These are phyloP conservation scores for Amylocarpus encephaloides DNA, from an alignment of 2,329 filamentous ascomycete genomes.

Conservation along the genomic window DNA sequence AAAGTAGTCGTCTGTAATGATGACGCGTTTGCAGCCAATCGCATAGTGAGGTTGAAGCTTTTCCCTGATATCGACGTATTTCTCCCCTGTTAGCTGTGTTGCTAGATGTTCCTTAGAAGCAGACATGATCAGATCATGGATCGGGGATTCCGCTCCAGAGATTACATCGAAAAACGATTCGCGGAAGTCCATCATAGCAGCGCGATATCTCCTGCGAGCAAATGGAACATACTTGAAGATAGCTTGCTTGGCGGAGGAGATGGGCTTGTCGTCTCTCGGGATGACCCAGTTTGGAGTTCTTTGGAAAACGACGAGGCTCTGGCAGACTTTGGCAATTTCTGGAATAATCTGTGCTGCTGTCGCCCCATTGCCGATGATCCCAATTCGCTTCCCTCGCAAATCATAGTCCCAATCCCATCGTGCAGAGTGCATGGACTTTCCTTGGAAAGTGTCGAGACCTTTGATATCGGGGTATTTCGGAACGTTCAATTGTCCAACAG, in stretches of 20 bases:
- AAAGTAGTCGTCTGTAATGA: slow-evolving; percentile 51
- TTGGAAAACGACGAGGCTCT: slow-evolving; percentile 48
- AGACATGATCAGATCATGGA: slow-evolving; percentile 27
- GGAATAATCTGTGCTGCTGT: slow-evolving; percentile 31
- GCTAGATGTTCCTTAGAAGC: slow-evolving; percentile 39
- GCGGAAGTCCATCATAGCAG: slow-evolving; percentile 47
- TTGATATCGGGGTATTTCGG: slow-evolving; percentile 31
- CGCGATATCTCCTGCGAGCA: slow-evolving; percentile 43
- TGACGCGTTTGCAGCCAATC: slow-evolving; percentile 48
- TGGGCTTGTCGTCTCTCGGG: slow-evolving; percentile 43
- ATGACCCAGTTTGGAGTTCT: slow-evolving; percentile 54
- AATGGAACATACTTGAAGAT: slow-evolving; percentile 40
- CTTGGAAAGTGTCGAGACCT: slow-evolving; percentile 42
- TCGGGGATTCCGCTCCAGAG: slow-evolving; percentile 21
- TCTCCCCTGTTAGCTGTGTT: slow-evolving; percentile 38
- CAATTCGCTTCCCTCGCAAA: slow-evolving; percentile 27
- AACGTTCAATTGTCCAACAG: slow-evolving; percentile 15
- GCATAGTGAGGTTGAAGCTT: slow-evolving; percentile 48
- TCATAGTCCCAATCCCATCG: slow-evolving; percentile 34
- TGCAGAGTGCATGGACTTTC: slow-evolving; percentile 38
- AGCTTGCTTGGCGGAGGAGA: slow-evolving; percentile 31
- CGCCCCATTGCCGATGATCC: slow-evolving; percentile 33
- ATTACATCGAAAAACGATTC: slow-evolving; percentile 42
- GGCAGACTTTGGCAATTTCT: slow-evolving; percentile 35
- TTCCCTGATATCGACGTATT: slow-evolving; percentile 43